Percentiles rank a stretch among this genome's conserved stretches.
Evolutionary conservation across 768 basidiomycete genomes (phyloP).

Genomic region (Termitomyces sp.): DNA sequence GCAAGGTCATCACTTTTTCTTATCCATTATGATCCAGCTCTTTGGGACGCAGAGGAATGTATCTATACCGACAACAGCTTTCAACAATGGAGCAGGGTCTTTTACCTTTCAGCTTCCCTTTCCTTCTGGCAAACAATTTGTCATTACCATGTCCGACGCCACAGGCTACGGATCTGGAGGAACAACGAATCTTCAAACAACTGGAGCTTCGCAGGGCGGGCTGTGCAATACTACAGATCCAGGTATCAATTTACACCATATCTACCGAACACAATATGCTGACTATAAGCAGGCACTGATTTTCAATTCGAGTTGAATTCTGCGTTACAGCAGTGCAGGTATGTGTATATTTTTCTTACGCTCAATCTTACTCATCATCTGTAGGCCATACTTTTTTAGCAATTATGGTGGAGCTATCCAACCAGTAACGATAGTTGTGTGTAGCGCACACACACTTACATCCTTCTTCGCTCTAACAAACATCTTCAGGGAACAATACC

Average conservation of each 20-base stretch:
- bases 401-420: conserved; percentile 42
- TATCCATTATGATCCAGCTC: conserved; percentile 31
- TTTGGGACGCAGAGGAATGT: conserved; percentile 53
- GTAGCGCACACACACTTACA: conserved; percentile 15
- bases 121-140: conserved; percentile 33
- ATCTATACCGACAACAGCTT: conserved; percentile 52
- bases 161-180: conserved; percentile 70
- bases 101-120: conserved; percentile 48
- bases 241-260: conserved; percentile 19
- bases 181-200: conserved; percentile 43
- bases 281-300: conserved; percentile 25
- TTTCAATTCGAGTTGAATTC: conserved; percentile 51
- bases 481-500: conserved; percentile 56
- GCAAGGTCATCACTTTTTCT: conserved; percentile 4
- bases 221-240: conserved; percentile 50
- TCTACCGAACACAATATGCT: conserved; percentile 2
- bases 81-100: conserved; percentile 50
- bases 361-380: neutral
- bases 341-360: conserved; percentile 17
- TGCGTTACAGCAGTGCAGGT: conserved; percentile 64
- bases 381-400: conserved; percentile 46
- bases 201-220: conserved; percentile 43
- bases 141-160: conserved; percentile 70
- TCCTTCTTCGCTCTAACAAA: neutral
- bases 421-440: conserved; percentile 54